Evolutionary conservation across 2,329 filamentous ascomycete genomes (phyloP), one percentile per base, ranked within the genome.

Genomic region (Monilinia vaccinii-corymbosi): DNA sequence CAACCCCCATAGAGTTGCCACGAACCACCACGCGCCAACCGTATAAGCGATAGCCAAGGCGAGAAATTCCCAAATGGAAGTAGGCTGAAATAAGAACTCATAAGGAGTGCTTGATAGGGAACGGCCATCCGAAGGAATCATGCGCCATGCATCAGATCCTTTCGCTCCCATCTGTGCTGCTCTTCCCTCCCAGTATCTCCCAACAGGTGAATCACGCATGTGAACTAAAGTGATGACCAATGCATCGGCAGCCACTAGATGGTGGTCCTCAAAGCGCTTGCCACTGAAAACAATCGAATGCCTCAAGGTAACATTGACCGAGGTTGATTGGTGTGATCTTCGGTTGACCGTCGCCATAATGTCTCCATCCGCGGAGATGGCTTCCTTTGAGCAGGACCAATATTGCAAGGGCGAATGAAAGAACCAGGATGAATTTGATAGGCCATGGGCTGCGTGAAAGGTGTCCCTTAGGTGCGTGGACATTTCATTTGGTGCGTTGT

Each of bases 361-460:
- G 69, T 91, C 79, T 0, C 71, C 58, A 67, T 93, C 89, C 18
- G 73, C 71, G 31, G 80, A 71, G 53, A 93, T 81, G 8, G 73
- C 73, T 1, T 81, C 77, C 7, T 75, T 69, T n/a, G 79, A 88
- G 70, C 85, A 88, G 62, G 84, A 80, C 89, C 89, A 93, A 72
- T 91, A 92, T 72, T 90, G 85, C 58, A 93, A 74, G 1, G 89
- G 88, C n/a, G 89, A 92, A 67, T 92, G 88, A 69, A 89, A 89
- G 66, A 89, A 88, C 87, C 87, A 91, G 4, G 83, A 83, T 66
- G 84, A 75, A 64, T 83, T 80, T 4, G 78, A 82, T 38, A 84
- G 71, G 16, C 82, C 83, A 67, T 86, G 85, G 65, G 78, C 75
- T 56, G 82, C 78, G 68, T 86, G 83, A 31, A 82, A 76, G 10